These are phyloP conservation scores for Ustilago curta DNA, from an alignment of 1,284 basidiomycete genomes.

Conservation along the genomic window DNA sequence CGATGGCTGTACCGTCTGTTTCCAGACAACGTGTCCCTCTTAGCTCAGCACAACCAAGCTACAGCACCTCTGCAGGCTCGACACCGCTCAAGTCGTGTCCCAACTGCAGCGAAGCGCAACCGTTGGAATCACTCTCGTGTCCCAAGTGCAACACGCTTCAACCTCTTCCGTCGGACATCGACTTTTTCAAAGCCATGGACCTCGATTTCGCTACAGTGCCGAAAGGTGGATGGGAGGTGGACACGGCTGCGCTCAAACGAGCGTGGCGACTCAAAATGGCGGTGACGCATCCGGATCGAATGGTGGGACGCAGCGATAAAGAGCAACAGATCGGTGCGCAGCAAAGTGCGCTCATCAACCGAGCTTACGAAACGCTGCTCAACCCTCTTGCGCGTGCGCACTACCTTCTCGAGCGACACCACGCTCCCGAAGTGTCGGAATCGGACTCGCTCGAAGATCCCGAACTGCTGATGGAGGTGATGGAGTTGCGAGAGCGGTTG, in stretches of 20 bases:
- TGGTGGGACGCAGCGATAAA: slow-evolving; percentile 54
- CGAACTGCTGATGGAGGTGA: slow-evolving; percentile 65
- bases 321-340: slow-evolving; percentile 63
- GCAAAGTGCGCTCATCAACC: slow-evolving; percentile 65
- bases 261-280: slow-evolving; percentile 64
- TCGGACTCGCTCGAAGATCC: slow-evolving; percentile 62
- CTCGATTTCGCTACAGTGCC: slow-evolving; percentile 44
- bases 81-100: slow-evolving; percentile 42
- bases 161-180: slow-evolving; percentile 52
- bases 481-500: slow-evolving; percentile 64
- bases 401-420: slow-evolving; percentile 56
- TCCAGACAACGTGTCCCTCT: background rate
- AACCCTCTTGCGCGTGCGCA: slow-evolving; percentile 60
- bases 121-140: slow-evolving; percentile 48
- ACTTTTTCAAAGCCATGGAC: slow-evolving; percentile 61
- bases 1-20: background rate
- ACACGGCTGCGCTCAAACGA: slow-evolving; percentile 52
- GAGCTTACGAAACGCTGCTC: slow-evolving; percentile 65
- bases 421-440: slow-evolving; percentile 43
- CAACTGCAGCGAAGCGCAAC: slow-evolving; percentile 38
- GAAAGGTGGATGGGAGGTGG: slow-evolving; percentile 58
- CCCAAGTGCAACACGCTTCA: slow-evolving; percentile 55
- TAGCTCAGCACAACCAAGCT: background rate
- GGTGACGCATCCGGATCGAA: slow-evolving; percentile 64
- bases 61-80: slow-evolving; percentile 16